phyloP scores from a whole-genome alignment of 768 basidiomycete genomes.

The Russula olivacea region DNA sequence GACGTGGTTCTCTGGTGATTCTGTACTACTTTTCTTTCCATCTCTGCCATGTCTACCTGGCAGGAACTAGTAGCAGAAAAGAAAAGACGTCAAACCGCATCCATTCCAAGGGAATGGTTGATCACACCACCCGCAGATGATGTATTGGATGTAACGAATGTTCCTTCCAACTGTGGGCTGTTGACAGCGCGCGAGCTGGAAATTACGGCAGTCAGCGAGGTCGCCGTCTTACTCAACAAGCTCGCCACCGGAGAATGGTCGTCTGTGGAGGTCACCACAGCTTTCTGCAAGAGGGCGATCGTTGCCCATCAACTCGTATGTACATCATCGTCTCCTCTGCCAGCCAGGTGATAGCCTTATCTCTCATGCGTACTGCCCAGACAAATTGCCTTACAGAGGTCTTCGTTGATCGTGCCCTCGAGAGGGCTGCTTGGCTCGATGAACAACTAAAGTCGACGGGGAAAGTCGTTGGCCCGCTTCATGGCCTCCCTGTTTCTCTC shows the following conservation, averaged over 20 bases:
- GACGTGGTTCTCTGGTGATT: background rate
- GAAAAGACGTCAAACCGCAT: conserved; percentile 39
- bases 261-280: conserved; percentile 44
- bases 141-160: conserved; percentile 45
- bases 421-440: conserved; percentile 40
- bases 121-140: conserved; percentile 43
- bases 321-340: background rate
- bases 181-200: conserved; percentile 51
- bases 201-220: conserved; percentile 53
- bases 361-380: conserved; percentile 24
- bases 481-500: conserved; percentile 43
- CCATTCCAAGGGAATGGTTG: conserved; percentile 63
- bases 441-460: conserved; percentile 37
- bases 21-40: background rate
- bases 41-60: conserved; percentile 17
- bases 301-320: conserved; percentile 46
- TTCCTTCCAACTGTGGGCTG: conserved; percentile 53
- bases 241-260: conserved; percentile 53
- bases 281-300: conserved; percentile 45
- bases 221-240: conserved; percentile 42
- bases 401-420: conserved; percentile 41
- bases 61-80: conserved; percentile 21
- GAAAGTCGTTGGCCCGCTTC: conserved; percentile 40
- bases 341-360: background rate
- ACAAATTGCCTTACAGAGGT: conserved; percentile 49